phyloP scores from a whole-genome alignment of 164 flowering plant genomes.

The Tinospora cordifolia region DNA sequence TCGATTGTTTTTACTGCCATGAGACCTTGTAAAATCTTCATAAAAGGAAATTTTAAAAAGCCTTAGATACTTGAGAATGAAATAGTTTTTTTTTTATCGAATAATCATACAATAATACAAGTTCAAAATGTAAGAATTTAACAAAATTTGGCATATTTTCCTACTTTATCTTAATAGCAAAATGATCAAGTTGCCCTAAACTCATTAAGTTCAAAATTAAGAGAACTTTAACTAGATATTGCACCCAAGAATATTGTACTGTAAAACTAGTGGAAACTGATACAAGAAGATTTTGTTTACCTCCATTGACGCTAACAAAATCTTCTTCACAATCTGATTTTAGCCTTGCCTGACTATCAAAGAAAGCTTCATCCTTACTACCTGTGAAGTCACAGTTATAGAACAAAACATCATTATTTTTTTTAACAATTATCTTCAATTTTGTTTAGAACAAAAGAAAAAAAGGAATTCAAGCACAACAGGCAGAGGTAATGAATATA shows the following conservation, averaged over 20 bases:
- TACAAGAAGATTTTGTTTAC: constrained; percentile 31
- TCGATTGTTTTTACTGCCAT: constrained; percentile 46
- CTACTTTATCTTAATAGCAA: background rate
- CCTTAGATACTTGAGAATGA: background rate
- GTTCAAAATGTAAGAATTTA: background rate
- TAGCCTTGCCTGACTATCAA: constrained; percentile 69
- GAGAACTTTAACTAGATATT: background rate
- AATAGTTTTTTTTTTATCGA: background rate
- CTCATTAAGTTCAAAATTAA: background rate
- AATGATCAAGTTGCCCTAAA: background rate
- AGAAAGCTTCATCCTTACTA: constrained; percentile 73
- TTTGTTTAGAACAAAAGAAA: background rate
- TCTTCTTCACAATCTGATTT: constrained; percentile 93
- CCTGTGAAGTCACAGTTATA: constrained; percentile 30
- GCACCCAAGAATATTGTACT: background rate
- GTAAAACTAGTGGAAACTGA: background rate
- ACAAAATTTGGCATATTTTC: background rate
- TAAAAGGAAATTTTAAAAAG: background rate
- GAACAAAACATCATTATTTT: background rate
- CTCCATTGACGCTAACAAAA: constrained; percentile 77
- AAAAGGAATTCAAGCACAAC: background rate
- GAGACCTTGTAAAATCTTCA: constrained; percentile 82
- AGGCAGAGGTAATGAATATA: background rate
- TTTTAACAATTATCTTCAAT: background rate
- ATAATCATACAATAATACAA: background rate